phyloP scores from a whole-genome alignment of 1,284 basidiomycete species.

The Mycosarcoma maydis region DNA sequence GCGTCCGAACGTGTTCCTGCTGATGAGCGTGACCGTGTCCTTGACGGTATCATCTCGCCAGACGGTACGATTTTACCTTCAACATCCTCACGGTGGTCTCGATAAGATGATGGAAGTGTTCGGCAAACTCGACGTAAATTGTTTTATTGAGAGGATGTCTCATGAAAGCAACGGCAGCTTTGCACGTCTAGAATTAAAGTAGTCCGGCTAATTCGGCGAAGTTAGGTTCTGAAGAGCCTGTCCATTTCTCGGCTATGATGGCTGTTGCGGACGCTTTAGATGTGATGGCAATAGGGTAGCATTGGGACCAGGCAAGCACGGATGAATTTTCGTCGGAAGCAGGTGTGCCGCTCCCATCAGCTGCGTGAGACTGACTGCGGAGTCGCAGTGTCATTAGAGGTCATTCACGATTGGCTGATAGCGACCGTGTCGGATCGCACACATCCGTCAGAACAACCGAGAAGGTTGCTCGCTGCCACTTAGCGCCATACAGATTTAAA shows the following conservation, averaged over 20 bases:
- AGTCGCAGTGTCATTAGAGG: not conserved
- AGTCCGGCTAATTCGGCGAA: not conserved
- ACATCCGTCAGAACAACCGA: slow-evolving; percentile 26
- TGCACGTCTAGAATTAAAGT: too few species aligned
- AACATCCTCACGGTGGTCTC: slow-evolving; percentile 23
- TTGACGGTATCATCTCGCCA: slow-evolving; percentile 64
- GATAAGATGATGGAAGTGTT: slow-evolving; percentile 11
- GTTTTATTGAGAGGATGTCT: too few species aligned
- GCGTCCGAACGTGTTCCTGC: slow-evolving; percentile 56
- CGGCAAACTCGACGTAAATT: too few species aligned
- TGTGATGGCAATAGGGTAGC: not conserved
- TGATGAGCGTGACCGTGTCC: slow-evolving; percentile 62
- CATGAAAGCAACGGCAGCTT: too few species aligned
- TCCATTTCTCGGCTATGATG: slow-evolving; percentile 1
- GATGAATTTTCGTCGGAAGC: not conserved
- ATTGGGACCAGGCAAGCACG: too few species aligned
- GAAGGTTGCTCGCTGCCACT: slow-evolving; percentile 13
- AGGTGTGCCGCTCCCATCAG: not conserved
- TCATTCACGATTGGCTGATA: not conserved
- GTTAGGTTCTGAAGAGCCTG: not conserved
- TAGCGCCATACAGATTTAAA: too few species aligned
- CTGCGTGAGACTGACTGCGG: not conserved
- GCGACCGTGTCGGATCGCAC: slow-evolving; percentile 24
- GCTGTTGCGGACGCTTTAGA: not conserved
- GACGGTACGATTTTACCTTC: slow-evolving; percentile 35